Base-by-base conservation (phyloP, 805 yeast genomes). In the Ogataea parapolymorpha region DNA sequence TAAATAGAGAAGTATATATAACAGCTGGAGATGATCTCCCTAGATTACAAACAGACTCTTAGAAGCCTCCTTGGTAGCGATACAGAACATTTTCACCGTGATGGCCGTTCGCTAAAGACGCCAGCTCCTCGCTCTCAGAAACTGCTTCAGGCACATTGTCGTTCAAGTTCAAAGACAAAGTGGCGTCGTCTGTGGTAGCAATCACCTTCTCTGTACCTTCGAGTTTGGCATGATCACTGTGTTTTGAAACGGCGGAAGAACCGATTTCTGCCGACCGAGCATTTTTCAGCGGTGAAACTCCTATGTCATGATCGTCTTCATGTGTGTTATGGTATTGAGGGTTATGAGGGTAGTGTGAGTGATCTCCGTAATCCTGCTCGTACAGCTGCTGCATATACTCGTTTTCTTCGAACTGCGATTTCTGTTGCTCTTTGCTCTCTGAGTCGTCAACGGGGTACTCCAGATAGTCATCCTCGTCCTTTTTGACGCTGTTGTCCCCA, bases 21-120 rank as follows among this genome's bases (percentile, higher is more conserved):
- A 17, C 37, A 34, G n/a, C 35, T 34, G 25, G 39, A 28, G 27
- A 35, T 27, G 5, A 14, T 23, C 29, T 28, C 29, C 34, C 39
- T 38, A 38, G 32, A 18, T 26, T 38, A 38, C 37, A 32, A 23
- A 18, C 14, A 23, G 11, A 23, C 26, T 16, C n/a, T 32, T 40
- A 58, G 32, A 52, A 58, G 17, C 49, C 60, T 30, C 48, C 40
- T 41, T 57, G 63, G 30, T 59, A 59, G 17, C 62, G 45, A 42
- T 59, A 59, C 40, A 59, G 42, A 8, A 59, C 62, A 44, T 56
- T 59, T 29, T 53, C 62, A 7, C 65, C 63, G 29, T 60, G 63
- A 32, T 61, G 66, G 1, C 66, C 66, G 34, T 60, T 61, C 7
- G 65, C 50, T 44, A 61, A 46, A 6, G 63, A 55, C n/a, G 61